A percentile compares a stretch with the other conserved stretches of the same genome.
These are phyloP conservation scores for Pythium angustatum DNA, from an alignment of 352 stramenopile genomes.

Conservation along the genomic window DNA sequence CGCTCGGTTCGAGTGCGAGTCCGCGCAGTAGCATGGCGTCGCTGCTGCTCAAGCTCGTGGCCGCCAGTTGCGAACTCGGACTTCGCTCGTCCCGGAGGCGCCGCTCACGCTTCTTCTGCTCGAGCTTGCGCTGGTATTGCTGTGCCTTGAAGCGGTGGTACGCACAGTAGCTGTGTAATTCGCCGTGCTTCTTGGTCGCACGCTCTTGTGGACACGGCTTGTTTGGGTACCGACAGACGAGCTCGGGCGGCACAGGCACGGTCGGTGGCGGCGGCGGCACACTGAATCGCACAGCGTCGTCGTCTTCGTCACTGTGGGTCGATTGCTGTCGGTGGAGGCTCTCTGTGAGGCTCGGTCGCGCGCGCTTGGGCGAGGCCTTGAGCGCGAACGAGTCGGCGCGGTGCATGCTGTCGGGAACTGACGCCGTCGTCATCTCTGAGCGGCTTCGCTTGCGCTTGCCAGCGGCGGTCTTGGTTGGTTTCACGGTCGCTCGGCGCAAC, in stretches of 20 bases:
- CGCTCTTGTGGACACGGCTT: constrained; percentile 51
- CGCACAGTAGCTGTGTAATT: constrained; percentile 59
- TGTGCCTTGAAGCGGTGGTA: constrained; percentile 54
- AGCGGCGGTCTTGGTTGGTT: background rate
- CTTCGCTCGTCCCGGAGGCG: constrained; percentile 21
- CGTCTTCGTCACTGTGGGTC: constrained; percentile 19
- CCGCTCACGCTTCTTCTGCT: constrained; percentile 43
- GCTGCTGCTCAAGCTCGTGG: constrained; percentile 11
- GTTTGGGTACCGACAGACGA: constrained; percentile 56
- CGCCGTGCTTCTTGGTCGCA: constrained; percentile 47
- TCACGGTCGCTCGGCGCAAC: background rate
- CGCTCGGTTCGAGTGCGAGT: constrained; percentile 3
- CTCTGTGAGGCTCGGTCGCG: constrained; percentile 6
- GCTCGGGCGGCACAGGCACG: constrained; percentile 38
- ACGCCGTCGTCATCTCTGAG: constrained; percentile 11
- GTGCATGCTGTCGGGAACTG: constrained; percentile 11
- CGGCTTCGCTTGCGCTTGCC: constrained; percentile 22
- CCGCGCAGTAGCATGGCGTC: background rate
- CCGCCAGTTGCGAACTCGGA: constrained; percentile 23
- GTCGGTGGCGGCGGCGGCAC: constrained; percentile 13
- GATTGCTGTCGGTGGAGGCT: constrained; percentile 1
- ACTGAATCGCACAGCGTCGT: constrained; percentile 8
- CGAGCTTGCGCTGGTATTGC: constrained; percentile 40
- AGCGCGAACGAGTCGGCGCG: constrained; percentile 1
- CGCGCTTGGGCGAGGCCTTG: constrained; percentile 4